Conservation (phyloP, 768 basidiomycete genomes). For the Pulveroboletus sp. region DNA sequence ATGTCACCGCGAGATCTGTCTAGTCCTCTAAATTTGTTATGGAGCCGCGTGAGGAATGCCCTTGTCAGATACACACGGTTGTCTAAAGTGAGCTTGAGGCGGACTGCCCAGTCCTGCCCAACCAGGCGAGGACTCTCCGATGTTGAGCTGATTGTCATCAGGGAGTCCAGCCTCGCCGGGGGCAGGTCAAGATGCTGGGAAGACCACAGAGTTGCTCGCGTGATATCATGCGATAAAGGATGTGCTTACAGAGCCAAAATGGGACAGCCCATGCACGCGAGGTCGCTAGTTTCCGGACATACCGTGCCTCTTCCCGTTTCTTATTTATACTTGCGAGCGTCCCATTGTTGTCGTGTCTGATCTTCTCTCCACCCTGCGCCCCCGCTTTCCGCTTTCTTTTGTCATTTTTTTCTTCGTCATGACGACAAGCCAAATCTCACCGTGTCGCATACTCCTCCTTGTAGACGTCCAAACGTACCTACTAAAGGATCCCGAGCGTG, state of each 20-base stretch:
- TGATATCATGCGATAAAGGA: constrained; percentile 23
- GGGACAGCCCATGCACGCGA: background rate
- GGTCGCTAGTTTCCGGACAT: background rate
- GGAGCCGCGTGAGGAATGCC: too few species aligned
- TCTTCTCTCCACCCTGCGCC: background rate
- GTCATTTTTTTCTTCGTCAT: constrained; percentile 6
- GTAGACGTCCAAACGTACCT: constrained; percentile 53
- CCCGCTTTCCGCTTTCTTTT: background rate
- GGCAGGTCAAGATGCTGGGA: background rate
- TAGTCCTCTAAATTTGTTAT: too few species aligned
- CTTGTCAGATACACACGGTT: background rate
- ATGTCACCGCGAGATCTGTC: too few species aligned
- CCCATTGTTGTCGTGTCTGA: background rate
- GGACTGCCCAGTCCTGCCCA: too few species aligned
- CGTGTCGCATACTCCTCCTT: constrained; percentile 49
- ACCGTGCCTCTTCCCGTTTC: background rate
- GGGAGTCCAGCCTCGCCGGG: background rate
- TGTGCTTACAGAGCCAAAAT: too few species aligned
- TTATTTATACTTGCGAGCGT: constrained; percentile 14
- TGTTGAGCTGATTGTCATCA: background rate
- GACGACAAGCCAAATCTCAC: constrained; percentile 17
- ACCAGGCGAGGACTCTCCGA: background rate
- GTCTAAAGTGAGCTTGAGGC: too few species aligned
- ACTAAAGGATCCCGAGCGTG: constrained; percentile 43
- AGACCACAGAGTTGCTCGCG: background rate